Conservation (phyloP, 1,284 basidiomycete genomes). For the Papiliotrema terrestris region DNA sequence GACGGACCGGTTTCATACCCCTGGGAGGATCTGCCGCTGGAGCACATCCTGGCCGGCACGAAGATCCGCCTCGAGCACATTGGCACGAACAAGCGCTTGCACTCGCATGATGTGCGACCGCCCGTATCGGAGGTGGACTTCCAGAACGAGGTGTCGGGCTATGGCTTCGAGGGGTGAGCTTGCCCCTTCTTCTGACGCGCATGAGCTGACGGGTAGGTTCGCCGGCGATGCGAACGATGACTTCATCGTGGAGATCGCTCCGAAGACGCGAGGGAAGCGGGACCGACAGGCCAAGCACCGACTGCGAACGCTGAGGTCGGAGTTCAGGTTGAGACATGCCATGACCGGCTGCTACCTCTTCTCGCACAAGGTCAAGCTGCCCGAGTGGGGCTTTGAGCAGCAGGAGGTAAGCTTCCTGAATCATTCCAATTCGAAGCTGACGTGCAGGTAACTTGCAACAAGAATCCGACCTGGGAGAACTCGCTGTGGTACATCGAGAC, state of each 20-base stretch:
- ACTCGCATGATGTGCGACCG: constrained; percentile 90
- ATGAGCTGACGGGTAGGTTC: constrained; percentile 25
- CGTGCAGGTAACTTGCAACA: constrained; percentile 76
- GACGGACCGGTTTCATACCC: constrained; percentile 56
- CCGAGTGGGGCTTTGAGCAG: constrained; percentile 96
- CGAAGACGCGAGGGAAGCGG: constrained; percentile 47
- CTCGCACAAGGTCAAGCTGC: constrained; percentile 95
- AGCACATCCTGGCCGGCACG: constrained; percentile 63
- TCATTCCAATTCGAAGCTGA: constrained; percentile 1
- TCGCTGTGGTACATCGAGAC: constrained; percentile 96
- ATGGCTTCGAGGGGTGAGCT: constrained; percentile 74
- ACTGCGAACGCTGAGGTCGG: constrained; percentile 73
- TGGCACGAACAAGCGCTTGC: constrained; percentile 77
- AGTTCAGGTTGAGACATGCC: constrained; percentile 79
- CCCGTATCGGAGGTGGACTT: constrained; percentile 98
- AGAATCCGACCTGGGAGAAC: constrained; percentile 85
- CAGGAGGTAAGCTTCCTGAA: constrained; percentile 66
- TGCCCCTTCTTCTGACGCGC: neutral
- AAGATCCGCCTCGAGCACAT: constrained; percentile 82
- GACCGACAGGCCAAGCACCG: constrained; percentile 68
- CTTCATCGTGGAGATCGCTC: constrained; percentile 86
- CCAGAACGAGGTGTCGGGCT: constrained; percentile 96
- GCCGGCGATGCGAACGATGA: constrained; percentile 83
- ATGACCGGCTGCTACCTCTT: constrained; percentile 94
- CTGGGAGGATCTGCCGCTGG: constrained; percentile 59